Evolutionary conservation across 805 yeast species (phyloP).

Genomic region (Hanseniaspora vineae): DNA sequence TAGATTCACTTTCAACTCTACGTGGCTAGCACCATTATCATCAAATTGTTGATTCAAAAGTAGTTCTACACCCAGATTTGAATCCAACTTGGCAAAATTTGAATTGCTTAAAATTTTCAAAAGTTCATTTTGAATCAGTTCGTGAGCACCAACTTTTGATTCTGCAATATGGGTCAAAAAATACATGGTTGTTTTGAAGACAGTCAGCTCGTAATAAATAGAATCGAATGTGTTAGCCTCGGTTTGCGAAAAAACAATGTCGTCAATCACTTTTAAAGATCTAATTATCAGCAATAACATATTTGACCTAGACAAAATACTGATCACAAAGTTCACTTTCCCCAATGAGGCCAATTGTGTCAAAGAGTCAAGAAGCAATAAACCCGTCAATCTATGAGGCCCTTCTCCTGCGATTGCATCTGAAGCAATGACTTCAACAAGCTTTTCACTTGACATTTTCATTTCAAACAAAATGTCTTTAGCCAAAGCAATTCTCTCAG

Average conservation of each 20-base stretch:
- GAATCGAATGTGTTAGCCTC: conserved; percentile 35
- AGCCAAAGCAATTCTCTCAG: conserved; percentile 16
- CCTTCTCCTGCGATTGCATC: conserved; percentile 79
- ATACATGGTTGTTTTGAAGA: conserved; percentile 58
- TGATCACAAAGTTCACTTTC: conserved; percentile 43
- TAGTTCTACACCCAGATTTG: conserved; percentile 61
- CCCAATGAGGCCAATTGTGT: conserved; percentile 41
- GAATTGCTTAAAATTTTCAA: conserved; percentile 48
- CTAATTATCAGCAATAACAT: conserved; percentile 52
- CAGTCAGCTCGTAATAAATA: conserved; percentile 60
- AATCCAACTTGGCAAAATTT: conserved; percentile 51
- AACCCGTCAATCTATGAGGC: conserved; percentile 57
- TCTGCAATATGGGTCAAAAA: conserved; percentile 66
- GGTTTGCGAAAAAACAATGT: conserved; percentile 23
- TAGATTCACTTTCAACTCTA: conserved; percentile 34
- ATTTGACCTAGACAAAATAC: conserved; percentile 50
- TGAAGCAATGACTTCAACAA: conserved; percentile 53
- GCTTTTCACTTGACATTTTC: conserved; percentile 43
- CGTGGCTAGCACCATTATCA: conserved; percentile 18
- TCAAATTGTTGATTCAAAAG: conserved; percentile 27
- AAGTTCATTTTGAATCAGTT: conserved; percentile 59
- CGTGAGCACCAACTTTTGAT: conserved; percentile 64
- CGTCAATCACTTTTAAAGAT: conserved; percentile 55
- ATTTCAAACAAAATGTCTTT: conserved; percentile 41
- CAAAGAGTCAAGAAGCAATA: conserved; percentile 59